Evolutionary conservation across 2,329 filamentous ascomycete genomes (phyloP).

Genomic region (Colletotrichum coccodes): DNA sequence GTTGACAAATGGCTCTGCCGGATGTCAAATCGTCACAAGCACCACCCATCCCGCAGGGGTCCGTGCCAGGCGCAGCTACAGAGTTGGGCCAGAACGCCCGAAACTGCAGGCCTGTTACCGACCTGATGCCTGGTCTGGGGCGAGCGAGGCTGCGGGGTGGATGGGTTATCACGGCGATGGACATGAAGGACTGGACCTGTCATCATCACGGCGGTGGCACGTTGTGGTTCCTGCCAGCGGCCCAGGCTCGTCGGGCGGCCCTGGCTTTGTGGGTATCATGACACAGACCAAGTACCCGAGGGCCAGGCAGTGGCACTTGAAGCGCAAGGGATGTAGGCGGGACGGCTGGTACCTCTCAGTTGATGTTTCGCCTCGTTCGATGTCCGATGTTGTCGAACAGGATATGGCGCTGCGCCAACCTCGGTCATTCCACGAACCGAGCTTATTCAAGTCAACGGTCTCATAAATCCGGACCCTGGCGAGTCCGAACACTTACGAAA

Average conservation of each 20-base stretch:
- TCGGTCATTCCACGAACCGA: background rate
- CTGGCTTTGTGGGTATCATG: background rate
- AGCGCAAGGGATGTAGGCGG: background rate
- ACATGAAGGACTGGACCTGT: constrained; percentile 8
- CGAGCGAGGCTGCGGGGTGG: background rate
- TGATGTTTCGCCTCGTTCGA: background rate
- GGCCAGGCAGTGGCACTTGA: background rate
- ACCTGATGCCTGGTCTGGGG: background rate
- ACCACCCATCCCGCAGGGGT: background rate
- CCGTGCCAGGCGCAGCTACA: constrained; percentile 14
- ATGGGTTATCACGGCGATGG: background rate
- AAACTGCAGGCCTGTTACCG: background rate
- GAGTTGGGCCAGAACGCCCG: background rate
- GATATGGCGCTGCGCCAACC: background rate
- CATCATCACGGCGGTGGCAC: background rate
- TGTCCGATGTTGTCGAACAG: background rate
- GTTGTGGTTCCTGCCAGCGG: background rate
- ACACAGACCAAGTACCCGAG: background rate
- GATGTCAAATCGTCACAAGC: constrained; percentile 2
- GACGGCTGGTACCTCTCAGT: background rate
- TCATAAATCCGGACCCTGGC: background rate
- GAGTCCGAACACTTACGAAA: background rate
- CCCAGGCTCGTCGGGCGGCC: constrained; percentile 14
- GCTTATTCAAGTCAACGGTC: background rate
- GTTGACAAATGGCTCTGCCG: constrained; percentile 22